Percentiles rank a stretch among this genome's conserved stretches.
Conservation (phyloP, 208 protist species). For the Willaertia magna region DNA sequence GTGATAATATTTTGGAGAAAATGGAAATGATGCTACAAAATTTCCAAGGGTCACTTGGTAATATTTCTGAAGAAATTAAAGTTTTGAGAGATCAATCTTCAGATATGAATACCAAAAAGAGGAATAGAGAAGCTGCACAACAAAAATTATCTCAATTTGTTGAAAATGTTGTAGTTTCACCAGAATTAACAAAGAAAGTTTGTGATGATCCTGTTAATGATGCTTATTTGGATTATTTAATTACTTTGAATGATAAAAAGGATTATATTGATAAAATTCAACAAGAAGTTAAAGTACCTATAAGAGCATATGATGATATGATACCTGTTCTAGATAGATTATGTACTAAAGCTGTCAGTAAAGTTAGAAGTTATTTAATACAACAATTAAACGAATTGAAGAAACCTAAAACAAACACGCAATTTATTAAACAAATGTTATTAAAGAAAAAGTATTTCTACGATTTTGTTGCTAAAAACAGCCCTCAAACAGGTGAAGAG, state of each 20-base stretch:
- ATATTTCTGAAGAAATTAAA: constrained; percentile 3
- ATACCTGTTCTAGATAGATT: neutral
- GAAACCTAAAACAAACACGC: neutral
- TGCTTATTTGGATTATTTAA: neutral
- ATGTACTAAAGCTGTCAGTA: neutral
- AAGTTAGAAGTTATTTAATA: neutral
- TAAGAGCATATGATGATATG: neutral
- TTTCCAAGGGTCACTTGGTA: neutral
- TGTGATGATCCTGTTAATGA: neutral
- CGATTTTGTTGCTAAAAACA: neutral
- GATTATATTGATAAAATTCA: neutral
- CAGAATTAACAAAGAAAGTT: neutral
- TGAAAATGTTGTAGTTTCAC: neutral
- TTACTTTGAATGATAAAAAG: neutral
- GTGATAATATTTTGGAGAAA: constrained; percentile 3
- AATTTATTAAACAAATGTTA: neutral
- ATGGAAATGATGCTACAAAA: neutral
- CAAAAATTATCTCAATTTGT: neutral
- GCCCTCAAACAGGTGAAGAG: neutral
- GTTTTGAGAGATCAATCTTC: neutral
- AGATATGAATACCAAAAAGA: neutral
- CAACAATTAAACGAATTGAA: neutral
- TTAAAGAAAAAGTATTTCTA: constrained; percentile 1
- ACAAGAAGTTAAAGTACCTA: neutral
- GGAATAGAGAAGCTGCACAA: neutral